Evolutionary conservation across 306 rosid genomes (phyloP).

Genomic region (Alnus rubra): DNA sequence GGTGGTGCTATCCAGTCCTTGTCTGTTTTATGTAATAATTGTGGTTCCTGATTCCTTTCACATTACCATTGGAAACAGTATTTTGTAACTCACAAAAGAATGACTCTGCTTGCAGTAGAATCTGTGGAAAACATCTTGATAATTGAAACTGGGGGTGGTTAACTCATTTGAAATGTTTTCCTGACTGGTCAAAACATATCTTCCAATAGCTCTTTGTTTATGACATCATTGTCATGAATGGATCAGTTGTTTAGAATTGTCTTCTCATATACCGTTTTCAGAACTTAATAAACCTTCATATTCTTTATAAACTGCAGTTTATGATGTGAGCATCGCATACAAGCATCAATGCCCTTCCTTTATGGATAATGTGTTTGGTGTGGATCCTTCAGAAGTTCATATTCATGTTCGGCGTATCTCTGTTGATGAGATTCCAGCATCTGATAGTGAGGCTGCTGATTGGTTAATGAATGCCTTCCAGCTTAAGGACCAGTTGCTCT

Average conservation of each 20-base stretch:
- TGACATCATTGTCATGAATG: neutral
- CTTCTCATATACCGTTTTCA: slow-evolving; percentile 9
- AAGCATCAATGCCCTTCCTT: slow-evolving; percentile 80
- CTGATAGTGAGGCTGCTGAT: slow-evolving; percentile 55
- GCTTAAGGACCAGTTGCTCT: slow-evolving; percentile 55
- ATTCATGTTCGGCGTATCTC: slow-evolving; percentile 71
- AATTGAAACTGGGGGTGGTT: neutral
- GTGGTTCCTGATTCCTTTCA: neutral
- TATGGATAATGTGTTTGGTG: slow-evolving; percentile 85
- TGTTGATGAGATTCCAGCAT: slow-evolving; percentile 54
- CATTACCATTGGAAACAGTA: neutral
- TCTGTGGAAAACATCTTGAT: neutral
- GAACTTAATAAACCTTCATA: slow-evolving; percentile 17
- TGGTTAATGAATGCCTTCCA: slow-evolving; percentile 71
- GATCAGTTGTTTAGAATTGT: neutral
- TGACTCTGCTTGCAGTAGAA: neutral
- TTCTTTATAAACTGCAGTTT: slow-evolving; percentile 56
- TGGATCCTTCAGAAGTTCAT: slow-evolving; percentile 95
- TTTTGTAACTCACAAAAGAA: neutral
- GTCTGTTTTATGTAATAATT: neutral
- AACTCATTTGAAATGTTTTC: neutral
- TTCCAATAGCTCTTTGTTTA: neutral
- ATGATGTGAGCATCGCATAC: slow-evolving; percentile 80
- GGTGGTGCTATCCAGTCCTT: neutral
- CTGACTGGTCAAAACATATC: neutral